phyloP scores from a whole-genome alignment of 306 rosid species.

The Parietaria judaica region DNA sequence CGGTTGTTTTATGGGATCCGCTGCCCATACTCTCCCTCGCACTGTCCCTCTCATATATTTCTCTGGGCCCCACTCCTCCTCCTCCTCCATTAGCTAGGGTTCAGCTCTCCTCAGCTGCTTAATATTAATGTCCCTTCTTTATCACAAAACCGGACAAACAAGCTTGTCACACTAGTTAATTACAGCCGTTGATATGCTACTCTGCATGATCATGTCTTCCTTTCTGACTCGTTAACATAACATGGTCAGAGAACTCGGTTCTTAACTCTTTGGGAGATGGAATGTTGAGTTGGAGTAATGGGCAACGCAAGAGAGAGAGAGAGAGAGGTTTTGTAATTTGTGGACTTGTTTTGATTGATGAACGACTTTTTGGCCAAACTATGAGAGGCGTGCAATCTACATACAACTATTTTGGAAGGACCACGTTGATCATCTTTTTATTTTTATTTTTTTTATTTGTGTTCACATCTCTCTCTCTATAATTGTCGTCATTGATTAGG shows the following conservation, averaged over 20 bases:
- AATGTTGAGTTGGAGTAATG: slow-evolving; percentile 18
- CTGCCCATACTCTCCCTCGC: slow-evolving; percentile 35
- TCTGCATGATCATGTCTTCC: neutral
- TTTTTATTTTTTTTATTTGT: neutral
- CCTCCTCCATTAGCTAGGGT: no score
- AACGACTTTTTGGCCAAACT: no score
- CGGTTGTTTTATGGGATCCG: slow-evolving; percentile 45
- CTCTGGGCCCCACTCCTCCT: neutral
- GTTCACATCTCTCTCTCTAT: neutral
- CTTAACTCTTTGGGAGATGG: slow-evolving; percentile 20
- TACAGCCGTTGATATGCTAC: slow-evolving; percentile 10
- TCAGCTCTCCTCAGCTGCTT: slow-evolving; percentile 1
- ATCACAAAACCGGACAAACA: slow-evolving; percentile 13
- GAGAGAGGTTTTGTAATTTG: no score
- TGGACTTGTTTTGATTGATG: no score
- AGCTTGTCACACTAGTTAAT: neutral
- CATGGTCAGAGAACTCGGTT: neutral
- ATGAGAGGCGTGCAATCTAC: neutral
- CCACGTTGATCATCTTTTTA: slow-evolving; percentile 9
- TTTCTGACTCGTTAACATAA: neutral
- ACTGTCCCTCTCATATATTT: slow-evolving; percentile 30
- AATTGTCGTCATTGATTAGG: slow-evolving; percentile 27
- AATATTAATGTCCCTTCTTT: neutral
- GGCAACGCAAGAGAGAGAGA: neutral
- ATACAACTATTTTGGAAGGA: neutral